Evolutionary conservation across 2,329 filamentous ascomycete genomes (phyloP).

Genomic region (Venturia carpophila): DNA sequence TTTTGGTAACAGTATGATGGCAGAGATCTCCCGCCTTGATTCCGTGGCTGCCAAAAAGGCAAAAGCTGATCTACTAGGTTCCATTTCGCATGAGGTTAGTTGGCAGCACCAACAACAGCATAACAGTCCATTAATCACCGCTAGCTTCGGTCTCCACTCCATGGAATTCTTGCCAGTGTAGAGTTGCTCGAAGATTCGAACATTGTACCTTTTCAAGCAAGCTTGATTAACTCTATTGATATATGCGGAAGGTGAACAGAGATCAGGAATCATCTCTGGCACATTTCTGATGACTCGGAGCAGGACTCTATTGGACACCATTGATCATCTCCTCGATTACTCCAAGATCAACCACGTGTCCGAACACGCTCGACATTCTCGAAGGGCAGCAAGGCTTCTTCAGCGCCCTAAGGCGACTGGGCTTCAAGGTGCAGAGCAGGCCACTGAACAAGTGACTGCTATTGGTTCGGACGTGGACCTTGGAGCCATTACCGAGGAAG

Average conservation of each 20-base stretch:
- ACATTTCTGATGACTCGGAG: background rate
- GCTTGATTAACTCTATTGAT: constrained; percentile 31
- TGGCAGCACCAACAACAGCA: background rate
- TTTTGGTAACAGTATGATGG: constrained; percentile 49
- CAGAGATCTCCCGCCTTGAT: constrained; percentile 47
- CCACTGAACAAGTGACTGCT: background rate
- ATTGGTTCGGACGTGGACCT: constrained; percentile 10
- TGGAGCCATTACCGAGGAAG: constrained; percentile 4
- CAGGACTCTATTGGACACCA: constrained; percentile 35
- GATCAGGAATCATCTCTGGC: background rate
- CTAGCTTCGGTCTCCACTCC: constrained; percentile 24
- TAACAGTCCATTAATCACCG: background rate
- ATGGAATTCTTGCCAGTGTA: constrained; percentile 24
- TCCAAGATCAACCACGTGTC: constrained; percentile 17
- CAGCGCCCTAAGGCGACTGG: constrained; percentile 6
- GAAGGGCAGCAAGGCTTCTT: constrained; percentile 4
- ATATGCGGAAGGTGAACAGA: constrained; percentile 29
- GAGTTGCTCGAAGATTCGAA: constrained; percentile 19
- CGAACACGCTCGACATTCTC: background rate
- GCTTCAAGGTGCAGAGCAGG: background rate
- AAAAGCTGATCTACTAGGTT: constrained; percentile 36
- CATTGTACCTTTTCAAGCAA: constrained; percentile 24
- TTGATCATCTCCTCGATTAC: constrained; percentile 32
- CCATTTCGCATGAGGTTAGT: constrained; percentile 33
- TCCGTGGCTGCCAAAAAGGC: constrained; percentile 36